phyloP scores from a whole-genome alignment of 2,329 filamentous ascomycete genomes.

The Fusarium poae region DNA sequence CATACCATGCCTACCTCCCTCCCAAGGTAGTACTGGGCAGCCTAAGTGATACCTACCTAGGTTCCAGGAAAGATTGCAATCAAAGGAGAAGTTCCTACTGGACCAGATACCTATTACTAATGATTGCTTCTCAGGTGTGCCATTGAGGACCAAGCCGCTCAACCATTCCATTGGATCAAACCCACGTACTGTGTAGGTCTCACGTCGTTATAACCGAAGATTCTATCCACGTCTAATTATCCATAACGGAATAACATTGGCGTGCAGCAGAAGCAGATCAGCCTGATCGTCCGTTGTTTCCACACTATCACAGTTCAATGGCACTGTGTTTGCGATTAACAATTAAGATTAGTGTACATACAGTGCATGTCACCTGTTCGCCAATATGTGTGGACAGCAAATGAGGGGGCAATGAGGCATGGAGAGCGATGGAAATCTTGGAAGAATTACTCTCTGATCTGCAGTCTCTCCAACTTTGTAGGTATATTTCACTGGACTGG shows the following conservation, averaged over 20 bases:
- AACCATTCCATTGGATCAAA: constrained; percentile 15
- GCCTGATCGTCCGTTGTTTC: constrained; percentile 12
- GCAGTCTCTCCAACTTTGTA: constrained; percentile 7
- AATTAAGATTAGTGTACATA: neutral
- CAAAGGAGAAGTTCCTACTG: neutral
- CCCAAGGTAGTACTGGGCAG: neutral
- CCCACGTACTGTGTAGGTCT: neutral
- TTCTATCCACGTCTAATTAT: neutral
- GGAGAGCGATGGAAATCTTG: neutral
- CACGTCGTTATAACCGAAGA: neutral
- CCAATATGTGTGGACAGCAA: neutral
- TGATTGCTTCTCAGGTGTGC: neutral
- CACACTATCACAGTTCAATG: constrained; percentile 15
- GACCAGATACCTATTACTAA: neutral
- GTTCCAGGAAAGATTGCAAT: constrained; percentile 1
- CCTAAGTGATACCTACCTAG: too few relatives aligned
- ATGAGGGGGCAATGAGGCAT: neutral
- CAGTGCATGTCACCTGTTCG: neutral
- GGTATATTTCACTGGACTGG: neutral
- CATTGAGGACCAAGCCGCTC: neutral
- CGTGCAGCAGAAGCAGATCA: constrained; percentile 22
- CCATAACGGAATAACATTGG: constrained; percentile 9
- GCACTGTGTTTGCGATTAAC: constrained; percentile 17
- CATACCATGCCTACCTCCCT: neutral
- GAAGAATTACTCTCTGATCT: constrained; percentile 14